Conservation (phyloP, 2,329 filamentous ascomycete species). For the Neonectria hederae region DNA sequence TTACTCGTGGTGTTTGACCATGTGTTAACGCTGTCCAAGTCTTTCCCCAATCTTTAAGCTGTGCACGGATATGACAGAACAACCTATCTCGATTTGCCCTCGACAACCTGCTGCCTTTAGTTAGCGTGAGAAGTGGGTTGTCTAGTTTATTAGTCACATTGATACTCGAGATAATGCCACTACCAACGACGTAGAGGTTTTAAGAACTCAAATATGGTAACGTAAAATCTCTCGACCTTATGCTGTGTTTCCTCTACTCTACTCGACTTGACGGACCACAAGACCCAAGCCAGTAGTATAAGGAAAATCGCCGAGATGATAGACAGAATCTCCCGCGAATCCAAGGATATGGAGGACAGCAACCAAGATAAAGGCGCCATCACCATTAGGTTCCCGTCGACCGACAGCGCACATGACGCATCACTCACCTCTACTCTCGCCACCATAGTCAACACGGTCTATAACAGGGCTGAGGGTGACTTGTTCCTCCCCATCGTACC, state of each 20-base stretch:
- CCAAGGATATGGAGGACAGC: background rate
- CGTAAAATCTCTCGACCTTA: background rate
- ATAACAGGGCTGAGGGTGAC: conserved; percentile 37
- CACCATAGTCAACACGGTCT: conserved; percentile 42
- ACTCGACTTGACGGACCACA: too few relatives aligned
- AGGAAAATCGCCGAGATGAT: too few relatives aligned
- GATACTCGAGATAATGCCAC: background rate
- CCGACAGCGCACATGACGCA: conserved; percentile 31
- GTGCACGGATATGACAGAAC: too few relatives aligned
- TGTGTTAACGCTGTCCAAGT: too few relatives aligned
- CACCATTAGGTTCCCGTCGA: conserved; percentile 34
- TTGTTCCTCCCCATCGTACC: conserved; percentile 42
- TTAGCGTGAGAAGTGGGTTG: too few relatives aligned
- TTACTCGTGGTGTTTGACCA: too few relatives aligned
- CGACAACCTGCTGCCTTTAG: too few relatives aligned
- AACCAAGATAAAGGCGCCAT: background rate
- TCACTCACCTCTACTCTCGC: conserved; percentile 26
- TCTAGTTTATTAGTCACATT: too few relatives aligned
- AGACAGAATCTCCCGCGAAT: background rate
- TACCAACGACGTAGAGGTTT: background rate
- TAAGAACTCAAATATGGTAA: background rate
- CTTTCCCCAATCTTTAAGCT: too few relatives aligned
- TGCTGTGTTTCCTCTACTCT: background rate
- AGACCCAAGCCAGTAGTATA: too few relatives aligned
- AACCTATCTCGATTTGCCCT: too few relatives aligned